A percentile compares a stretch with the other conserved stretches of the same genome.
These are phyloP conservation scores for Pichiaceae sp. DNA, from an alignment of 1,139 yeast species.

Conservation along the genomic window DNA sequence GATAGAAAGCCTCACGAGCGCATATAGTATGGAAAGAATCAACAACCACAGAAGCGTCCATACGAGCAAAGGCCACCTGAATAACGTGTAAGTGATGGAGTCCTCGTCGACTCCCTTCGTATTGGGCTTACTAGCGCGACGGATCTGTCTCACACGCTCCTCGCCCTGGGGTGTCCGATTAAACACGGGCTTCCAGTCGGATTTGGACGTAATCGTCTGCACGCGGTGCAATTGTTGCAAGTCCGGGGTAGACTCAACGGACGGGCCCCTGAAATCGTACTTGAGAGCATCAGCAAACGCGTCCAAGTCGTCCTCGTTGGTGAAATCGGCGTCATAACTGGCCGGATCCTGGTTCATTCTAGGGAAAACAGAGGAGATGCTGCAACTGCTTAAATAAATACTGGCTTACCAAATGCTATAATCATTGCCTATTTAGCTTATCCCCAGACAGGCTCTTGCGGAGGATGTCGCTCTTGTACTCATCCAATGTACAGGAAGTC, in stretches of 20 bases:
- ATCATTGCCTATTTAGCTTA: no score
- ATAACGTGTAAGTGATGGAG: conserved; percentile 39
- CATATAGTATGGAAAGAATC: conserved; percentile 41
- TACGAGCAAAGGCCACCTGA: conserved; percentile 60
- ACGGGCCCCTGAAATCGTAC: conserved; percentile 19
- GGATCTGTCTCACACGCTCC: conserved; percentile 3
- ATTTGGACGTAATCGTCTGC: conserved; percentile 45
- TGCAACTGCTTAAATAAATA: neutral
- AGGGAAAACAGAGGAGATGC: neutral
- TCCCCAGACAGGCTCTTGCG: conserved; percentile 7
- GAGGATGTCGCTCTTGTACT: conserved; percentile 13
- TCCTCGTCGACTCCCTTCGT: conserved; percentile 22
- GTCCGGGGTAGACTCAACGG: neutral
- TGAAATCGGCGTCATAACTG: conserved; percentile 15
- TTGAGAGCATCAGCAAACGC: conserved; percentile 33
- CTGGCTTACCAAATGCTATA: no score
- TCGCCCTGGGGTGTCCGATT: conserved; percentile 15
- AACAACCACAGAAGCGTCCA: conserved; percentile 47
- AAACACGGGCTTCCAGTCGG: conserved; percentile 63
- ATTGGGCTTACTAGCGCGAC: conserved; percentile 7
- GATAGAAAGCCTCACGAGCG: conserved; percentile 50
- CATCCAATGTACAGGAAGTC: conserved; percentile 15
- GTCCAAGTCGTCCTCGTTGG: conserved; percentile 26
- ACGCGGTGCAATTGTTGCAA: conserved; percentile 19
- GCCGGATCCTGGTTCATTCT: conserved; percentile 1